Conservation (phyloP, 2,329 filamentous ascomycete genomes). For the Rutstroemia sydowiana region DNA sequence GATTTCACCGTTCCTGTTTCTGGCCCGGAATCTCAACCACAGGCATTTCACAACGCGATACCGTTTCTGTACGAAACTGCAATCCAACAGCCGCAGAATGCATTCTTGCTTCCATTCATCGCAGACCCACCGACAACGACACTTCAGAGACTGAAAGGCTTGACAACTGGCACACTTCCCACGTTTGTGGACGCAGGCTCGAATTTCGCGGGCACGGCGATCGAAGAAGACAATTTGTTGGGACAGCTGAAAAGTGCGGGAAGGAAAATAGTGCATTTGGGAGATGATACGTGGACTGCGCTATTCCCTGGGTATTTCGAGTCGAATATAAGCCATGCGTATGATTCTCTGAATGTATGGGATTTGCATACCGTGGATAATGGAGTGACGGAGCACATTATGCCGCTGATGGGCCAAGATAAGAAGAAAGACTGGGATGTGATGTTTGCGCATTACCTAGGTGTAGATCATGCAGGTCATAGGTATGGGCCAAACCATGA, state of each 20-base stretch:
- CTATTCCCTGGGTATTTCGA: constrained; percentile 94
- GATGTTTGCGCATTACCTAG: constrained; percentile 88
- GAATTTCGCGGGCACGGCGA: constrained; percentile 90
- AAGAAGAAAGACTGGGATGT: constrained; percentile 77
- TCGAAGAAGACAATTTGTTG: constrained; percentile 82
- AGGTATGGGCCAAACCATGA: constrained; percentile 89
- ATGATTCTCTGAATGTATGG: constrained; percentile 98
- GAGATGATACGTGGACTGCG: constrained; percentile 96
- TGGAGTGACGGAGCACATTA: constrained; percentile 84
- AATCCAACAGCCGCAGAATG: constrained; percentile 64
- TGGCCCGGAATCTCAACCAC: constrained; percentile 32
- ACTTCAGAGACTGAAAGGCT: constrained; percentile 81
- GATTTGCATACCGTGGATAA: constrained; percentile 96
- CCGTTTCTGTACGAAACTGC: constrained; percentile 82
- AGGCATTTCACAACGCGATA: constrained; percentile 77
- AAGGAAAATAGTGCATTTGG: constrained; percentile 81
- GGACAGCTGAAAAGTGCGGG: constrained; percentile 56
- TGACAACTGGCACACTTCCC: constrained; percentile 90
- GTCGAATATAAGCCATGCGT: constrained; percentile 73
- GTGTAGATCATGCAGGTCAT: constrained; percentile 95
- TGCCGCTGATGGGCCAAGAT: constrained; percentile 65
- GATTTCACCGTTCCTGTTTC: constrained; percentile 83
- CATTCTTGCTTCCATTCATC: constrained; percentile 89
- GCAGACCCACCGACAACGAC: constrained; percentile 94
- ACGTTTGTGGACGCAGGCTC: constrained; percentile 92